These are phyloP conservation scores for Pichia scutulata DNA, from an alignment of 805 yeast genomes.

Conservation along the genomic window DNA sequence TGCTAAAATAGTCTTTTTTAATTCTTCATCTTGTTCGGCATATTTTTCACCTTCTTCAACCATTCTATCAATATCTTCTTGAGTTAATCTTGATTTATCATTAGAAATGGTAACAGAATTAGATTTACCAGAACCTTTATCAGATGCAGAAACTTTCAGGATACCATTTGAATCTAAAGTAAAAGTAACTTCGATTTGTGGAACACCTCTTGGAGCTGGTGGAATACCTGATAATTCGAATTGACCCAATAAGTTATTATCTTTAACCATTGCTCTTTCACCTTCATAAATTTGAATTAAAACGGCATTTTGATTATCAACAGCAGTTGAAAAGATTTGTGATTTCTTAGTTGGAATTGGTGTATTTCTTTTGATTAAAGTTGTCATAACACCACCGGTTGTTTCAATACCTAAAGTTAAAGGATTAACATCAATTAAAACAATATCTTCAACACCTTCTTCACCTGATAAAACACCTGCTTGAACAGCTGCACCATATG, in stretches of 20 bases:
- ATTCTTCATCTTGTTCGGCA: conserved; percentile 82
- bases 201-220: conserved; percentile 88
- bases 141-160: conserved; percentile 78
- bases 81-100: conserved; percentile 88
- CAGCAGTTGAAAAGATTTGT: conserved; percentile 92
- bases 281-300: conserved; percentile 93
- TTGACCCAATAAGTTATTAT: conserved; percentile 83
- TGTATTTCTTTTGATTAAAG: conserved; percentile 88
- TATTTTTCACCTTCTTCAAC: conserved; percentile 94
- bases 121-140: conserved; percentile 90
- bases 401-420: conserved; percentile 94
- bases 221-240: conserved; percentile 83
- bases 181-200: conserved; percentile 86
- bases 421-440: conserved; percentile 88
- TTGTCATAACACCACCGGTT: conserved; percentile 96
- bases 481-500: conserved; percentile 98
- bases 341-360: conserved; percentile 94
- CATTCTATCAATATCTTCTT: conserved; percentile 95
- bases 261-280: conserved; percentile 92
- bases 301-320: conserved; percentile 93
- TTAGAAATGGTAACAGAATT: conserved; percentile 88
- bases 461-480: conserved; percentile 97
- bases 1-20: conserved; percentile 79
- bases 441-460: conserved; percentile 84
- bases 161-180: conserved; percentile 84